Conservation (phyloP, 2,329 filamentous ascomycete species). For the Tothia fuscella region DNA sequence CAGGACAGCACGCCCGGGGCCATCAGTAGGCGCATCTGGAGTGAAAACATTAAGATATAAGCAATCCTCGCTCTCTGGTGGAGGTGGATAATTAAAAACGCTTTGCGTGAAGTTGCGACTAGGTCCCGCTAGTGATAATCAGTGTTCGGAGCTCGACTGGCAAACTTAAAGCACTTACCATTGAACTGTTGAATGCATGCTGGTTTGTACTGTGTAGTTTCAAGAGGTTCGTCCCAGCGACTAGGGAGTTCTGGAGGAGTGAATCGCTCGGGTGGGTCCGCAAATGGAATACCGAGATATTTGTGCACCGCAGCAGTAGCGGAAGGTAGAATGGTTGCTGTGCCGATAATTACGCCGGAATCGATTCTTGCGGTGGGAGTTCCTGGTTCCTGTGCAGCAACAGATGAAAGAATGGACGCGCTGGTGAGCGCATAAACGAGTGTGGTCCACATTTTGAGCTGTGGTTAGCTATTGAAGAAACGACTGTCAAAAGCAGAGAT, state of each 20-base stretch:
- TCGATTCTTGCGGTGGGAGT: slow-evolving; percentile 1
- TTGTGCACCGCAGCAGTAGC: neutral
- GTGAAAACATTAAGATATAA: slow-evolving; percentile 30
- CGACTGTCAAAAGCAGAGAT: too few relatives aligned
- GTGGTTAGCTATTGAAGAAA: too few relatives aligned
- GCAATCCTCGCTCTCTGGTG: slow-evolving; percentile 27
- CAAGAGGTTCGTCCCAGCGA: neutral
- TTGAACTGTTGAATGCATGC: slow-evolving; percentile 11
- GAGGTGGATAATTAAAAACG: slow-evolving; percentile 16
- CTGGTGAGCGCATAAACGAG: neutral
- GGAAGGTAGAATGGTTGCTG: neutral
- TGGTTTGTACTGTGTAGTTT: neutral
- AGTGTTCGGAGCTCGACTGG: neutral
- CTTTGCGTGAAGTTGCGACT: neutral
- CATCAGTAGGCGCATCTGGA: slow-evolving; percentile 16
- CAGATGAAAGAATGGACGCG: neutral
- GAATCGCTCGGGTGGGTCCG: neutral
- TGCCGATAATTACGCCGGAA: neutral
- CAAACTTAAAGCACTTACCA: neutral
- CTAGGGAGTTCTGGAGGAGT: neutral
- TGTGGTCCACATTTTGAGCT: too few relatives aligned
- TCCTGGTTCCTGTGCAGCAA: neutral
- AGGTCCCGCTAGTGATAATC: neutral
- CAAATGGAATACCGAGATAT: slow-evolving; percentile 10
- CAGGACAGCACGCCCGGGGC: slow-evolving; percentile 23